Evolutionary conservation across 1,284 basidiomycete genomes (phyloP), one percentile per base, ranked within the genome.

Genomic region (Cryptococcus sp.): DNA sequence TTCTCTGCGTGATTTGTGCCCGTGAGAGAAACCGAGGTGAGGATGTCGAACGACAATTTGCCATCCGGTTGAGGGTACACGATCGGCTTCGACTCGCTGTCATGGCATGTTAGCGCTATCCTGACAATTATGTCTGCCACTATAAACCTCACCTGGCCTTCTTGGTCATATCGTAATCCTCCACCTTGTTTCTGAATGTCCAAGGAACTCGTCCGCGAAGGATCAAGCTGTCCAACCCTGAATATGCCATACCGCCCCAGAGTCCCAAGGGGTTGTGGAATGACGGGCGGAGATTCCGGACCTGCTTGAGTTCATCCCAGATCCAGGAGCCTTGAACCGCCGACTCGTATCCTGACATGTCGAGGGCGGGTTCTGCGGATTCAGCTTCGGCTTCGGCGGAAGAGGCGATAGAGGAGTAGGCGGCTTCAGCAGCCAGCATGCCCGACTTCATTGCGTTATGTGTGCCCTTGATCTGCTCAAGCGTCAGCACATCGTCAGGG

Each of bases 371-470:
- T 22, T 54, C 48, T 30, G 63, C 60, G 17, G 58, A 55, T 23
- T 70, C 62, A 13, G 62, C 61, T 23, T 69, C 68, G 2, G 64
- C 67, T 40, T 79, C 78, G 46, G 71, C 72, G 43, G 70, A 72
- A 51, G 74, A 66, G 3, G 75, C 68, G 62, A 94, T 79, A 1
- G 85, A 85, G 8, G 87, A 83, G 68, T 84, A 92, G 0, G 91
- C 90, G 0, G 89, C 83, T 77, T 99, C 95, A 3, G 92, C 96
- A 39, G 94, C 95, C 20, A 98, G 82, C 88, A 98, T 98, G 20
- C 95, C 95, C 47, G 89, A 91, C 82, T 98, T 96, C 95, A 99
- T 98, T n/a, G 95, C 94, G 62, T 95, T 98, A 78, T 99, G 96
- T 0, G 94, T 96, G n/a, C 95, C 95, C 78, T 99, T 99, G 81